These are phyloP conservation scores for Adansonia madagascariensis DNA, from an alignment of 441 rosid genomes.

Conservation along the genomic window DNA sequence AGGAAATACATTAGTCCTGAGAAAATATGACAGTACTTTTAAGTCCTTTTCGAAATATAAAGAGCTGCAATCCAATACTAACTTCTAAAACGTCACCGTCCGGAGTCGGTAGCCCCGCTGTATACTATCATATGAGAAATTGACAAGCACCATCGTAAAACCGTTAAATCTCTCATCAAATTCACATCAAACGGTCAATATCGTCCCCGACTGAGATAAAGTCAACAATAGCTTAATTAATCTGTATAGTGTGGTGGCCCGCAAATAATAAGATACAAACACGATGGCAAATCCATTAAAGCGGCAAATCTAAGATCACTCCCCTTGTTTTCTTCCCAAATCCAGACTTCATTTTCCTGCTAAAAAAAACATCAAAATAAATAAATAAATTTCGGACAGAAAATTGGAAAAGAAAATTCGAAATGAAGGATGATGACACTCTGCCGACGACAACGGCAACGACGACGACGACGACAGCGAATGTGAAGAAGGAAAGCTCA, in stretches of 20 bases:
- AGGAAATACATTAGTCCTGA: too few species aligned
- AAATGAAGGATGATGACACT: conserved; percentile 73
- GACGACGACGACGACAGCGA: too few species aligned
- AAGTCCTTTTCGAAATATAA: too few species aligned
- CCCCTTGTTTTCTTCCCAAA: background rate
- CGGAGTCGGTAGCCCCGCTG: background rate
- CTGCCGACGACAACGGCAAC: conserved; percentile 47
- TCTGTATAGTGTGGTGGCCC: background rate
- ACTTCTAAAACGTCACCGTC: background rate
- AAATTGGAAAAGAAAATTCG: background rate
- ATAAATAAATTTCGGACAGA: background rate
- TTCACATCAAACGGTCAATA: conserved; percentile 7
- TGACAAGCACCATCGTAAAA: background rate
- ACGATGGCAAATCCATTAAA: background rate
- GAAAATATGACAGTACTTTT: too few species aligned
- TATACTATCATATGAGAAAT: background rate
- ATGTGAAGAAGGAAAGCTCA: too few species aligned
- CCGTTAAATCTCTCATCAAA: background rate
- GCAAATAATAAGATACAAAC: background rate
- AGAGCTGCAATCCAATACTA: background rate
- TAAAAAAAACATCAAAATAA: background rate
- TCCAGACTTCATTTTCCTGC: background rate
- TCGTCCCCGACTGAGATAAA: background rate
- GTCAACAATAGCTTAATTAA: background rate
- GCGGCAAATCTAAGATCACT: background rate